Percentiles rank a stretch among this genome's conserved stretches.
phyloP scores from a whole-genome alignment of 257 asterid species.

The Lavandula angustifolia region DNA sequence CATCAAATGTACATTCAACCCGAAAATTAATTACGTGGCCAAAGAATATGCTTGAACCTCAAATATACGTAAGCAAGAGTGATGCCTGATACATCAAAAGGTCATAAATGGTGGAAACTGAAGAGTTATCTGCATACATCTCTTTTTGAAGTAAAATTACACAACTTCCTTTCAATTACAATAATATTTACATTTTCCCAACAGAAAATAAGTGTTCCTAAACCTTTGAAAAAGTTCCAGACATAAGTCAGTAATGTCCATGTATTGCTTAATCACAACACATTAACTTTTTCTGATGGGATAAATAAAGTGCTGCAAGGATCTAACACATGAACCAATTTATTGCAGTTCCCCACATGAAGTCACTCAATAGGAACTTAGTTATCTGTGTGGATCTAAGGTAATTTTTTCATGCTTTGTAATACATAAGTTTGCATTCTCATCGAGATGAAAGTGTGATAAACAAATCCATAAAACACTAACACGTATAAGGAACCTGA shows the following conservation, averaged over 20 bases:
- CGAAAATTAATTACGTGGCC: not conserved
- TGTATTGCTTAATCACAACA: not conserved
- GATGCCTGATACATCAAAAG: not conserved
- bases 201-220: not conserved
- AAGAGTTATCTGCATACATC: no score
- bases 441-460: not conserved
- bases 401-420: not conserved
- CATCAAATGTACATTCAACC: constrained; percentile 4
- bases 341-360: not conserved
- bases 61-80: not conserved
- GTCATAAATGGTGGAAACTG: not conserved
- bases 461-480: no score
- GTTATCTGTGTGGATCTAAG: not conserved
- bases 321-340: not conserved
- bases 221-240: not conserved
- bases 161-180: not conserved
- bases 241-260: not conserved
- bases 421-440: not conserved
- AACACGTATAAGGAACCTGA: not conserved
- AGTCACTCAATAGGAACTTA: not conserved
- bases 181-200: not conserved
- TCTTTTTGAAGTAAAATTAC: not conserved
- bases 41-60: constrained; percentile 7
- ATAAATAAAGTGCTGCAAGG: not conserved
- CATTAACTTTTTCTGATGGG: no score